A percentile compares a stretch with the other conserved stretches of the same genome.
Conservation (phyloP, 805 yeast species). For the Metschnikowia santaceciliae region DNA sequence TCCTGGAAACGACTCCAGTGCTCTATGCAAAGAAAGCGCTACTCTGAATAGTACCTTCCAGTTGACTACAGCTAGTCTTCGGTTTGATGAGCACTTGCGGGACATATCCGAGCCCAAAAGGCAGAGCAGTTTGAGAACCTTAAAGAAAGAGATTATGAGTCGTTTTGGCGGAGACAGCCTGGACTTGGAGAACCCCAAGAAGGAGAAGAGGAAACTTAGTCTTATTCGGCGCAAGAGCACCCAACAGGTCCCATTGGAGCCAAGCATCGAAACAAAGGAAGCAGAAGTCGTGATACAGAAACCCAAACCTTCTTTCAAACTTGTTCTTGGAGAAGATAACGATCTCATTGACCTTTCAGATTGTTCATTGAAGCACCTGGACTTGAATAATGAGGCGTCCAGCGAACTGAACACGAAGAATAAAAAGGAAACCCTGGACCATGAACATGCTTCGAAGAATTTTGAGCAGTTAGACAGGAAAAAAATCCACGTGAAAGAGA, state of each 20-base stretch:
- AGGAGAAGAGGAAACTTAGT: neutral
- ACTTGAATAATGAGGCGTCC: neutral
- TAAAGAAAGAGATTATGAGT: neutral
- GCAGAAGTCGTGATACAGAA: neutral
- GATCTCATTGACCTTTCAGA: slow-evolving; percentile 3
- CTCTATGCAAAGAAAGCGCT: neutral
- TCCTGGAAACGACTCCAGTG: neutral
- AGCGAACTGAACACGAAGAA: neutral
- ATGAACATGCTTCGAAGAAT: neutral
- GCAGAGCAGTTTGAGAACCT: slow-evolving; percentile 1
- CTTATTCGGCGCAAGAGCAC: neutral
- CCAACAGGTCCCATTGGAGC: neutral
- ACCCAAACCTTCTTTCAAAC: neutral
- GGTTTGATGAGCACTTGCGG: slow-evolving; percentile 4
- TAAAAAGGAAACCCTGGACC: neutral
- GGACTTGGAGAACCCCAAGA: neutral
- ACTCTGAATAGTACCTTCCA: slow-evolving; percentile 3
- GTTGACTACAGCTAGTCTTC: slow-evolving; percentile 4
- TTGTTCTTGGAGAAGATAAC: neutral
- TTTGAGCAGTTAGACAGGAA: neutral
- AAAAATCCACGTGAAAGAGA: neutral
- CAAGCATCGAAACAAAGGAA: neutral
- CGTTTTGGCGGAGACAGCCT: slow-evolving; percentile 1
- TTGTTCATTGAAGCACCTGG: neutral
- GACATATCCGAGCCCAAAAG: neutral